Evolutionary conservation across 2,329 filamentous ascomycete genomes (phyloP).

Genomic region (Curvularia lunata): DNA sequence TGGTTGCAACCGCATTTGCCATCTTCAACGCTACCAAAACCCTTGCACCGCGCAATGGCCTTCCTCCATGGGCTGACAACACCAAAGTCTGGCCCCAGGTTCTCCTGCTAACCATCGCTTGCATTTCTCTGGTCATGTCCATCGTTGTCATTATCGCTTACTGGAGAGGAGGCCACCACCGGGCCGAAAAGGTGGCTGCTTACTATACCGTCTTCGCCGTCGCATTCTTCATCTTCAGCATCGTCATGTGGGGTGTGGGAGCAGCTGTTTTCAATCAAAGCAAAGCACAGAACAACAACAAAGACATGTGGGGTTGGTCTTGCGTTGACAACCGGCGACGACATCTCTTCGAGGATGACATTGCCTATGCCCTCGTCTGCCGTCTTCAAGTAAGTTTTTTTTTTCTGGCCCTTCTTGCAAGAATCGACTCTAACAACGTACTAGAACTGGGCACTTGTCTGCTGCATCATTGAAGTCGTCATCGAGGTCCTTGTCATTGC

Average conservation of each 20-base stretch:
- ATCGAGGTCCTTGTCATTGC: constrained; percentile 89
- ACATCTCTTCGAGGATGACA: constrained; percentile 76
- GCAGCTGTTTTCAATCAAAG: constrained; percentile 83
- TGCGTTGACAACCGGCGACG: constrained; percentile 86
- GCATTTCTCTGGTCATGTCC: constrained; percentile 79
- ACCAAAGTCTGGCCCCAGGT: constrained; percentile 91
- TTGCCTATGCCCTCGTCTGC: constrained; percentile 90
- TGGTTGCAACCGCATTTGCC: constrained; percentile 84
- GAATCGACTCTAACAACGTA: constrained; percentile 19
- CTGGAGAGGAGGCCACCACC: constrained; percentile 82
- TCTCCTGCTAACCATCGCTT: constrained; percentile 77
- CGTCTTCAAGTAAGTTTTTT: constrained; percentile 72
- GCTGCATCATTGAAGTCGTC: constrained; percentile 95
- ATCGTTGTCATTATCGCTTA: constrained; percentile 83
- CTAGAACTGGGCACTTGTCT: constrained; percentile 95
- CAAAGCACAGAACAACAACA: constrained; percentile 72
- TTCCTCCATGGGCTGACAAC: constrained; percentile 81
- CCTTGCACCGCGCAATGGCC: constrained; percentile 76
- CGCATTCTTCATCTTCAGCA: constrained; percentile 90
- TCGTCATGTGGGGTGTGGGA: constrained; percentile 89
- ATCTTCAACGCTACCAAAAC: constrained; percentile 89
- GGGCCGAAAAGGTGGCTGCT: constrained; percentile 89
- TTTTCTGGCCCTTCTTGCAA: not conserved
- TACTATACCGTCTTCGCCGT: constrained; percentile 97
- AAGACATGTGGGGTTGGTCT: constrained; percentile 99